Base-by-base conservation (phyloP, 345 rosid species). In the Ailanthus altissimus region DNA sequence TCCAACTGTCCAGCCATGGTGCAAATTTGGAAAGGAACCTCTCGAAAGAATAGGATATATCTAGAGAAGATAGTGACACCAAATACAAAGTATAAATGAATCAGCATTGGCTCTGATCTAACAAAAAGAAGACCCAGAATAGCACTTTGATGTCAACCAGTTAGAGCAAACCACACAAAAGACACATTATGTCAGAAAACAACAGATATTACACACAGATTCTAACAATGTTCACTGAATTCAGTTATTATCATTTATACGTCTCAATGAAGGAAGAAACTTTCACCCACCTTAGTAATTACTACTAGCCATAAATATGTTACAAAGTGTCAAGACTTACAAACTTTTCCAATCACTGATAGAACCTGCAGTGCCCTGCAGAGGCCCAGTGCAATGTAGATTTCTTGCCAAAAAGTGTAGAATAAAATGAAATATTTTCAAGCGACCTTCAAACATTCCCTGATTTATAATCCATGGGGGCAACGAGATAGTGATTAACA, bases 211-310 rank as follows among this genome's bases (percentile, higher is more conserved):
- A 25, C 25, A 8, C 28, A 56, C 38, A 12, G 38, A 67, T 12
- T 13, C 61, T 14, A 54, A n/a, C 18, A 66, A 23, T n/a, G 6
- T 20, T n/a, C 38, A 75, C 75, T 50, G 85, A 86, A 74, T 85
- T 82, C 60, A 73, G 77, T 79, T 88, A 88, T 78, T 40, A 83
- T 87, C 63, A 76, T 61, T 79, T 82, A 89, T 64, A 85, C 85
- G 68, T 86, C 15, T 25, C 21, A 25, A 28, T 68, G 14, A 4
- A 47, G 40, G 56, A 16, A 47, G 8, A 47, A 67, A 67, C 40
- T 25, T 14, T 68, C n/a, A 1, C 14, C 21, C 2, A 26, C 49
- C 42, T 25, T 42, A 8, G 47, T n/a, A 2, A 5, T n/a, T n/a
- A n/a, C 16, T 47, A 26, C 2, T 21, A 21, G 50, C 42, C 38